Percentiles rank a stretch among this genome's conserved stretches.
Evolutionary conservation across 1,139 yeast species (phyloP).

Genomic region (Chernovozyma aurita): DNA sequence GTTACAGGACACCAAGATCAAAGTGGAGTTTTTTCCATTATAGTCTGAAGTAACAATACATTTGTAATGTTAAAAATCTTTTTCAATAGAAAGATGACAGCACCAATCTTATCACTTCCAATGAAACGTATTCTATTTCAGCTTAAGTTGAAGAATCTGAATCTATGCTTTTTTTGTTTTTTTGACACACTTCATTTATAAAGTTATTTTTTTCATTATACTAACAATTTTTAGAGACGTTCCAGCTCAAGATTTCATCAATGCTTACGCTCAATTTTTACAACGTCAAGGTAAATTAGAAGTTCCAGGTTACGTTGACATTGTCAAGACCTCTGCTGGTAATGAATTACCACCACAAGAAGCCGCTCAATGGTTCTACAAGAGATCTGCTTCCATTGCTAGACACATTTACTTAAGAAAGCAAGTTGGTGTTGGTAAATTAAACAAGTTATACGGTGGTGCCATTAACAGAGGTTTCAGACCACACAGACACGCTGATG

Average conservation of each 20-base stretch:
- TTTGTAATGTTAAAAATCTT: too few species aligned
- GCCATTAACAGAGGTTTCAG: slow-evolving; percentile 98
- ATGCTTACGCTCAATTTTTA: slow-evolving; percentile 99
- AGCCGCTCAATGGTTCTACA: slow-evolving; percentile 99
- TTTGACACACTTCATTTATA: too few species aligned
- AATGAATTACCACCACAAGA: slow-evolving; percentile 99
- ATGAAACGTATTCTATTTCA: too few species aligned
- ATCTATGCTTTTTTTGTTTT: too few species aligned
- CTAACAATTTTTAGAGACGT: slow-evolving; percentile 76
- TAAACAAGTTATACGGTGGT: slow-evolving; percentile 99
- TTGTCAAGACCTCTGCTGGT: slow-evolving; percentile 98
- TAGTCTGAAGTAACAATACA: too few species aligned
- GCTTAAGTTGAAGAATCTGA: too few species aligned
- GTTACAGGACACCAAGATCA: too few species aligned
- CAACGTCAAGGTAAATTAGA: slow-evolving; percentile 99
- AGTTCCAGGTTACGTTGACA: slow-evolving; percentile 99
- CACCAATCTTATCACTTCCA: too few species aligned
- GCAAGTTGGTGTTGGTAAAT: slow-evolving; percentile 98
- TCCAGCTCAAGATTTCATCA: slow-evolving; percentile 99
- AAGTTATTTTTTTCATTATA: too few species aligned
- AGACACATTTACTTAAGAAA: slow-evolving; percentile 99
- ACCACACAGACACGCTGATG: slow-evolving; percentile 98
- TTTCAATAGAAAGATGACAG: too few species aligned
- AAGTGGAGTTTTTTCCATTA: too few species aligned
- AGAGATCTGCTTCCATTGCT: slow-evolving; percentile 99